Evolutionary conservation across 2,329 filamentous ascomycete genomes (phyloP).

Genomic region (Ceratocystiopsis brevicomis): DNA sequence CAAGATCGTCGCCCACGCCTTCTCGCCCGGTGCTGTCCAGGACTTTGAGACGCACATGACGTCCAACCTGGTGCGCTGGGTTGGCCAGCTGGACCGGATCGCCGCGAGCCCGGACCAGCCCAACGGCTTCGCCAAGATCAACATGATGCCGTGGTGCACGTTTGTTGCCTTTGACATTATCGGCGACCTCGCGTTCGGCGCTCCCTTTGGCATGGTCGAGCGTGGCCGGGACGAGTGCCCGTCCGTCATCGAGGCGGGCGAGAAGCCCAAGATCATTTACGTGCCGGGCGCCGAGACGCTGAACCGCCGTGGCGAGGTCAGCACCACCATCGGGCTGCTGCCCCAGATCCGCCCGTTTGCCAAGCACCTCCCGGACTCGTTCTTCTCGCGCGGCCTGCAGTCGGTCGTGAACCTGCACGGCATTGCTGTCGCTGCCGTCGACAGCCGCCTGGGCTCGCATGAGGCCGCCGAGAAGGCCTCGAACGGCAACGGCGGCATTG

Average conservation of each 20-base stretch:
- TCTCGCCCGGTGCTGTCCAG: slow-evolving; percentile 59
- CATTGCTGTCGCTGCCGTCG: slow-evolving; percentile 71
- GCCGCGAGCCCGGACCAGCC: slow-evolving; percentile 24
- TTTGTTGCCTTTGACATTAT: slow-evolving; percentile 37
- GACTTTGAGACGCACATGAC: slow-evolving; percentile 86
- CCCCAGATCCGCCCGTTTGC: slow-evolving; percentile 64
- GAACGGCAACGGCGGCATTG: no score
- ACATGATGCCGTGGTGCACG: slow-evolving; percentile 68
- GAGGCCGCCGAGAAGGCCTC: slow-evolving; percentile 19
- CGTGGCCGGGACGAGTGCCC: slow-evolving; percentile 46
- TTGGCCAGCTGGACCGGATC: slow-evolving; percentile 54
- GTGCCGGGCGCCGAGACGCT: slow-evolving; percentile 72
- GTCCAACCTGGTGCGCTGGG: slow-evolving; percentile 55
- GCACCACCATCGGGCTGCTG: slow-evolving; percentile 55
- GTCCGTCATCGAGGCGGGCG: slow-evolving; percentile 48
- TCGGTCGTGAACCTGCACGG: slow-evolving; percentile 69
- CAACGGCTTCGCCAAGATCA: slow-evolving; percentile 41
- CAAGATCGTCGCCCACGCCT: slow-evolving; percentile 75
- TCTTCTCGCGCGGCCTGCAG: slow-evolving; percentile 55
- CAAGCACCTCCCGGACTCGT: slow-evolving; percentile 60
- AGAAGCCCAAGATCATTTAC: slow-evolving; percentile 43
- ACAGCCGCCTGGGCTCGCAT: slow-evolving; percentile 51
- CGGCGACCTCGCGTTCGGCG: slow-evolving; percentile 47
- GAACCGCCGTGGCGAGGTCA: slow-evolving; percentile 75
- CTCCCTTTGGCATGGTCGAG: slow-evolving; percentile 67